Evolutionary conservation across 2,329 filamentous ascomycete genomes (phyloP).

Genomic region (Botrytis squamosa): DNA sequence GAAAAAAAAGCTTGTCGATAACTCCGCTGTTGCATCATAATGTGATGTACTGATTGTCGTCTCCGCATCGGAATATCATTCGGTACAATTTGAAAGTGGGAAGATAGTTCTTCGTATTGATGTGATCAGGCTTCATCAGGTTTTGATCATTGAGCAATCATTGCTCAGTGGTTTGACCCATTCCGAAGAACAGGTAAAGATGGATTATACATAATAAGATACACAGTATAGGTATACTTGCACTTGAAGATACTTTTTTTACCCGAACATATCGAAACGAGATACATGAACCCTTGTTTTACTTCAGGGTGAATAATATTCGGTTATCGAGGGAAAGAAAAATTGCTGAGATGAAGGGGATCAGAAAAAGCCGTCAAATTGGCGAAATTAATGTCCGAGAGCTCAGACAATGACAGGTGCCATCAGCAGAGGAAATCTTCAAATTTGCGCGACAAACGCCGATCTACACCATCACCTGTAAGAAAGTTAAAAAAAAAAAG

Average conservation of each 20-base stretch:
- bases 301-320: background rate
- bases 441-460: constrained; percentile 14
- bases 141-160: background rate
- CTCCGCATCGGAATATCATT: constrained; percentile 12
- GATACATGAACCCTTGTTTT: constrained; percentile 4
- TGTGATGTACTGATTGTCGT: background rate
- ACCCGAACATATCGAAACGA: constrained; percentile 1
- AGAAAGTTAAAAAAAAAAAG: background rate
- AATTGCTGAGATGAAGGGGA: background rate
- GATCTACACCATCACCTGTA: background rate
- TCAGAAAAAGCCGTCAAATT: constrained; percentile 1
- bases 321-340: constrained; percentile 13
- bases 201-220: background rate
- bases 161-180: background rate
- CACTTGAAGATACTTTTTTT: background rate
- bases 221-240: background rate
- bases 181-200: background rate
- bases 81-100: background rate
- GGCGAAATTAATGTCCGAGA: constrained; percentile 11
- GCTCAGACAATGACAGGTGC: constrained; percentile 7
- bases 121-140: background rate
- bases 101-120: constrained; percentile 2
- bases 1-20: constrained; percentile 9
- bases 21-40: constrained; percentile 15
- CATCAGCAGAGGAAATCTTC: background rate